Conservation (phyloP, 2,329 filamentous ascomycete genomes). For the Phyllosticta ampelicida region DNA sequence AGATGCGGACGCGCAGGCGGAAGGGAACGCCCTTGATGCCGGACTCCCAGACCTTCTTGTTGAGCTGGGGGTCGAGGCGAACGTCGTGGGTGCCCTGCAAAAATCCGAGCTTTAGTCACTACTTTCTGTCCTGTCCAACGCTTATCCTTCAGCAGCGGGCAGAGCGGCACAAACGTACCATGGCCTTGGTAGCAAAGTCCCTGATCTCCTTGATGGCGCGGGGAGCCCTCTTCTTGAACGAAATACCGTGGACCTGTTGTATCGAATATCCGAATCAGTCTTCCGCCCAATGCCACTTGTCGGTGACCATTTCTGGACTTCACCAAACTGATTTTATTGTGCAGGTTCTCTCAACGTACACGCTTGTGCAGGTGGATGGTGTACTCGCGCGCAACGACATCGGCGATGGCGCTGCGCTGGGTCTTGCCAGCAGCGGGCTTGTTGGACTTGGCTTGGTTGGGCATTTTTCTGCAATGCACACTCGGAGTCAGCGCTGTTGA, state of each 20-base stretch:
- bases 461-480: slow-evolving; percentile 25
- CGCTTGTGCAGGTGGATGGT: slow-evolving; percentile 99
- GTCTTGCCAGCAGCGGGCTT: slow-evolving; percentile 54
- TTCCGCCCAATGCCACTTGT: slow-evolving; percentile 49
- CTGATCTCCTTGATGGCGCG: slow-evolving; percentile 99
- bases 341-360: slow-evolving; percentile 50
- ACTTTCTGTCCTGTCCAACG: not conserved
- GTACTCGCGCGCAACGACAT: slow-evolving; percentile 99
- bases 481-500: not conserved
- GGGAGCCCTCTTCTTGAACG: slow-evolving; percentile 99
- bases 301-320: slow-evolving; percentile 51
- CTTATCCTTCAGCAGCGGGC: too few species aligned
- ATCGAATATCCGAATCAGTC: slow-evolving; percentile 46
- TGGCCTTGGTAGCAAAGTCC: slow-evolving; percentile 81
- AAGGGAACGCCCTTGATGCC: slow-evolving; percentile 98
- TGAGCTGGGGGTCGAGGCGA: slow-evolving; percentile 94
- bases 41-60: slow-evolving; percentile 99
- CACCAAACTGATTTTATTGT: slow-evolving; percentile 51
- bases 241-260: slow-evolving; percentile 79
- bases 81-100: slow-evolving; percentile 86
- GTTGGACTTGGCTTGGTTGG: slow-evolving; percentile 38
- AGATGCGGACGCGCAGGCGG: slow-evolving; percentile 96
- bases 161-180: slow-evolving; percentile 56
- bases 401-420: slow-evolving; percentile 87
- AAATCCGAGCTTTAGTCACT: not conserved